phyloP scores from a whole-genome alignment of 208 protist genomes.

The Crithidia bombi region DNA sequence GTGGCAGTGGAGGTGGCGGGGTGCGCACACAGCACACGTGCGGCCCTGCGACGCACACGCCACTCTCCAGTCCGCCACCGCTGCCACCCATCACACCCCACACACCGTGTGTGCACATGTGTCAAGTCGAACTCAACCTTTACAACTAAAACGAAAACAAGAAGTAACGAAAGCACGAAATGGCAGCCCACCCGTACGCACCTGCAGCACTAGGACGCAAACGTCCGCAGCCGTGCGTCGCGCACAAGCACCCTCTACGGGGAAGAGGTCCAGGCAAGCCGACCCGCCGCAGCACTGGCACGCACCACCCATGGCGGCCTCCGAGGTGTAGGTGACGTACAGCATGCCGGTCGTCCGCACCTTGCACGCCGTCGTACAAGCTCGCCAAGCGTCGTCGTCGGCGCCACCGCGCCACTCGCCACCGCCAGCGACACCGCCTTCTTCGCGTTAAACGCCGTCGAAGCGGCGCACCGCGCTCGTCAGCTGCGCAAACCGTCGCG shows the following conservation, averaged over 20 bases:
- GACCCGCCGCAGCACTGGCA: not conserved
- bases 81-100: not conserved
- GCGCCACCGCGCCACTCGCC: not conserved
- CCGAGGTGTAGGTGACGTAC: slow-evolving; percentile 29
- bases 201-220: no score
- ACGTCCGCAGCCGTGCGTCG: no score
- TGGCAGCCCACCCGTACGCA: no score
- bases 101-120: no score
- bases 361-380: slow-evolving; percentile 30
- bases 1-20: not conserved
- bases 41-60: not conserved
- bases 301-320: slow-evolving; percentile 20
- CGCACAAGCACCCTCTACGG: no score
- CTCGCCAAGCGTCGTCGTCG: slow-evolving; percentile 6
- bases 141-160: no score
- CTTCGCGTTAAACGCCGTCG: slow-evolving; percentile 7
- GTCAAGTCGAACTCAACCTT: no score
- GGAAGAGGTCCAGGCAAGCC: no score
- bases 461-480: slow-evolving; percentile 22
- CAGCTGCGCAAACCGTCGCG: slow-evolving; percentile 31
- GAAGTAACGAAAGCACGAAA: no score
- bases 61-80: not conserved
- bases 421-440: slow-evolving; percentile 20
- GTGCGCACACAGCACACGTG: not conserved
- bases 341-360: no score